Base-by-base conservation (phyloP, 1,139 yeast genomes). In the Scheffersomyces insectosa region DNA sequence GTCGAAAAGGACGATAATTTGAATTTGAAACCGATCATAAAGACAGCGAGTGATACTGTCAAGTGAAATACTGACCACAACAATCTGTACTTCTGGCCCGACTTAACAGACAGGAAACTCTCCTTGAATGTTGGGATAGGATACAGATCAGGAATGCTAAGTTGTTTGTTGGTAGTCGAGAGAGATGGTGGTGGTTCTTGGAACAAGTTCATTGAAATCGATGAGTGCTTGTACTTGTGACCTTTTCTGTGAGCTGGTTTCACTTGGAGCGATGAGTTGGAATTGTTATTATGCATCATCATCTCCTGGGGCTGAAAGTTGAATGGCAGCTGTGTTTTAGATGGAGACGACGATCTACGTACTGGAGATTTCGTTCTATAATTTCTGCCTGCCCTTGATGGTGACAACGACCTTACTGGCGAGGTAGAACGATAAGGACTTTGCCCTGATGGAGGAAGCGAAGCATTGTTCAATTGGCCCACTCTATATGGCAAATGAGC, bases 201-300 rank as follows among this genome's bases (percentile, higher is more conserved):
- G 63, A 93, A 93, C 60, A 91, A 79, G 62, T 93, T 93, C 93
- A 93, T 87, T 3, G 96, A 88, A 5, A 93, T 96, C n/a, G 97
- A 89, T 5, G 97, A 89, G 57, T 93, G 98, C 62, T 93, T 93
- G 60, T 93, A 93, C 55, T 91, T 80, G 66, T 93, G 99, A 9
- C 99, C 98, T 51, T 91, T 84, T 69, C 98, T 81, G 57, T 88
- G 95, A 0, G 87, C 82, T 0, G 91, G 79, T 49, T 75, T 77
- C 12, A 66, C 63, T 52, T 56, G 61, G 27, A 71, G 55, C 5
- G 68, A 60, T 31, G 52, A 56, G 31, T 55, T 55, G 8, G 68
- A 61, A n/a, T 60, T 56, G 50, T 61, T 65, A 40, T 41, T 56
- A 38, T 57, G 62, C 61, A 68, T 65, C 44, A 63, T 57, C 34